phyloP scores from a whole-genome alignment of 371 early-diverging fungal species.

The Apophysomyces sp. region DNA sequence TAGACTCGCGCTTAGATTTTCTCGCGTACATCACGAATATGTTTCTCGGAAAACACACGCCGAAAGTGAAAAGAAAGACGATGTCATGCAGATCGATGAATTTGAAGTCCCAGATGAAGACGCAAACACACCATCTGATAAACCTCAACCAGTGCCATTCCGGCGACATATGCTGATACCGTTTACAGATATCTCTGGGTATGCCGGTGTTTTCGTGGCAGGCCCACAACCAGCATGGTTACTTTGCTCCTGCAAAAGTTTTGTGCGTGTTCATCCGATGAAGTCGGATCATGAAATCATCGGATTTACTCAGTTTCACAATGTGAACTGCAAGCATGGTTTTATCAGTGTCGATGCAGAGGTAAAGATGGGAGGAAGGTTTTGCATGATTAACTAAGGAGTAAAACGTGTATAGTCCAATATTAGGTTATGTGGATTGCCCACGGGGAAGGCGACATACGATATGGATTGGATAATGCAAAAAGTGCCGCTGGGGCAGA shows the following conservation, averaged over 20 bases:
- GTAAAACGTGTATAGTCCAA: conserved; percentile 42
- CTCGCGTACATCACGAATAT: conserved; percentile 68
- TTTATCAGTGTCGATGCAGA: conserved; percentile 69
- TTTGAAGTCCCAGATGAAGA: conserved; percentile 13
- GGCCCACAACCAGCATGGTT: conserved; percentile 84
- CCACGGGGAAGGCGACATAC: conserved; percentile 67
- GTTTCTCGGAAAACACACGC: conserved; percentile 55
- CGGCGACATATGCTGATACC: conserved; percentile 48
- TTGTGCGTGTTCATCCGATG: conserved; percentile 82
- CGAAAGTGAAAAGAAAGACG: conserved; percentile 13
- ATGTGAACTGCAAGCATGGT: conserved; percentile 78
- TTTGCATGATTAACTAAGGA: background rate
- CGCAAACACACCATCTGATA: conserved; percentile 18
- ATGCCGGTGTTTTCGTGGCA: conserved; percentile 85
- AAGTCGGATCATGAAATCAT: conserved; percentile 61
- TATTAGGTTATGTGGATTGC: conserved; percentile 73
- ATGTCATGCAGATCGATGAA: conserved; percentile 5
- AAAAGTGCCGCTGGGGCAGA: conserved; percentile 73
- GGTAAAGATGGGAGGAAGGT: conserved; percentile 26
- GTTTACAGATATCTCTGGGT: conserved; percentile 72
- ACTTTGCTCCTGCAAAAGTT: conserved; percentile 66
- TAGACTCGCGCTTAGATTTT: conserved; percentile 73
- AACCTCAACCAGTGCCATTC: conserved; percentile 10
- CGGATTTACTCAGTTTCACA: conserved; percentile 83
- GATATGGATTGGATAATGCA: conserved; percentile 88